A percentile compares a stretch with the other conserved stretches of the same genome.
Evolutionary conservation across 2,329 filamentous ascomycete species (phyloP).

Genomic region (Colletotrichum sp.): DNA sequence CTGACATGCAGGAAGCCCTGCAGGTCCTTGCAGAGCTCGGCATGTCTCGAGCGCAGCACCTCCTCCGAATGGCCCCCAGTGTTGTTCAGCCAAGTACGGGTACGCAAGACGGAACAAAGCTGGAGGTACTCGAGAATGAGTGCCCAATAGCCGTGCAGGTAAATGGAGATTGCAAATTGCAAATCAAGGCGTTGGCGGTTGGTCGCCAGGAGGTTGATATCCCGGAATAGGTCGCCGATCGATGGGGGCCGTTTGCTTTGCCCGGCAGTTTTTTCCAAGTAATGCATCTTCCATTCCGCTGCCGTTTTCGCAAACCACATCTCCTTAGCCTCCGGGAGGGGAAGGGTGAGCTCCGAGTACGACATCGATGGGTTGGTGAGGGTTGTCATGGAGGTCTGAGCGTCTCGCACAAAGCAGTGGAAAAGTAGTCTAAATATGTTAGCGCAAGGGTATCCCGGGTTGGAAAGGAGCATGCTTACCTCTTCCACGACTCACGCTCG

Average conservation of each 20-base stretch:
- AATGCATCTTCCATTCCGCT: constrained; percentile 67
- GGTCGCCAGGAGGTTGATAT: constrained; percentile 56
- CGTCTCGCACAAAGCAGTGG: constrained; percentile 69
- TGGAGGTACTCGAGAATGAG: constrained; percentile 71
- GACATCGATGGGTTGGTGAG: constrained; percentile 70
- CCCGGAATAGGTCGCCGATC: constrained; percentile 60
- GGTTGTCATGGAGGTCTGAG: constrained; percentile 71
- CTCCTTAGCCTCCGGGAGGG: constrained; percentile 64
- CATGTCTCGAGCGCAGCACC: constrained; percentile 60
- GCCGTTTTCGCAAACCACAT: constrained; percentile 72
- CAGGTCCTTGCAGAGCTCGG: constrained; percentile 67
- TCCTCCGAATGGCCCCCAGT: constrained; percentile 45
- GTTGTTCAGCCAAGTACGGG: constrained; percentile 51
- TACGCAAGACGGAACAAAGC: constrained; percentile 54
- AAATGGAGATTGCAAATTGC: constrained; percentile 62
- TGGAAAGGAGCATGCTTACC: constrained; percentile 36
- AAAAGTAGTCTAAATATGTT: constrained; percentile 58
- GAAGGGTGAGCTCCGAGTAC: constrained; percentile 71
- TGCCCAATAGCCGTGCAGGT: constrained; percentile 69
- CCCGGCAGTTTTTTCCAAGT: constrained; percentile 46
- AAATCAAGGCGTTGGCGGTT: constrained; percentile 59
- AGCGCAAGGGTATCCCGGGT: constrained; percentile 15
- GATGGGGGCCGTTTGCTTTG: constrained; percentile 52
- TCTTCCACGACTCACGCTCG: constrained; percentile 69
- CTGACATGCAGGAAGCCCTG: constrained; percentile 50